Base-by-base conservation (phyloP, 2,329 filamentous ascomycete genomes). In the Sporothrix humicola region DNA sequence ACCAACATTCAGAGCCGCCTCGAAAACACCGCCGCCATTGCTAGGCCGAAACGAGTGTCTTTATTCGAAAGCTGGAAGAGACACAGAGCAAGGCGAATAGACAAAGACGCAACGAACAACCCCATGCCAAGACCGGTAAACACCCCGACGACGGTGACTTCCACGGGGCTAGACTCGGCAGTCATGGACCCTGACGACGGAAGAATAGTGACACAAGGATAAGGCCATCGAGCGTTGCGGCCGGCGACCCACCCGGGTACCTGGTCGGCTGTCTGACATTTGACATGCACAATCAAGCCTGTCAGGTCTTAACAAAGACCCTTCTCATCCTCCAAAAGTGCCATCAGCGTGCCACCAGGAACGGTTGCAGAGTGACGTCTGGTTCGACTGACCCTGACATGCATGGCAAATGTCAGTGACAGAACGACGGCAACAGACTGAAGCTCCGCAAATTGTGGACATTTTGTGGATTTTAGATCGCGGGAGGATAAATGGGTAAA, bases 401-500 rank as follows among this genome's bases (percentile, higher is more conserved):
- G 7, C 31, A 42, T 46, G 17, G 9, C 63, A n/a, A 15, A n/a
- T 8, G 20, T 31, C 31, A 37, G 3, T 37, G 31, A 37, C 31
- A 37, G 31, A 37, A 37, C 31, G 44, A 68, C 63, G 44, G 26
- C 52, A 15, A 54, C 52, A 13, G n/a, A 31, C 20, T 3, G 31
- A 37, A 48, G 65, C 65, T 68, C 65, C 65, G 65, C 65, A 52
- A 68, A 68, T 68, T 52, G 63, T 68, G 63, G 52, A 56, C 52
- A 20, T 17, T 52, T 52, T n/a, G 65, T 37, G 23, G 20, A 37
- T 23, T 54, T 37, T 56, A 52, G 44, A 26, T 52, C 31, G 66
- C 50, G 50, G 66, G 46, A 69, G 68, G 68, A 4, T 61, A 69
- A 73, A 73, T 50, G 72, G 72, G 44, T 73, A 73, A 73, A 73